Base-by-base conservation (phyloP, 2,329 filamentous ascomycete species). In the Xylariales sp. region DNA sequence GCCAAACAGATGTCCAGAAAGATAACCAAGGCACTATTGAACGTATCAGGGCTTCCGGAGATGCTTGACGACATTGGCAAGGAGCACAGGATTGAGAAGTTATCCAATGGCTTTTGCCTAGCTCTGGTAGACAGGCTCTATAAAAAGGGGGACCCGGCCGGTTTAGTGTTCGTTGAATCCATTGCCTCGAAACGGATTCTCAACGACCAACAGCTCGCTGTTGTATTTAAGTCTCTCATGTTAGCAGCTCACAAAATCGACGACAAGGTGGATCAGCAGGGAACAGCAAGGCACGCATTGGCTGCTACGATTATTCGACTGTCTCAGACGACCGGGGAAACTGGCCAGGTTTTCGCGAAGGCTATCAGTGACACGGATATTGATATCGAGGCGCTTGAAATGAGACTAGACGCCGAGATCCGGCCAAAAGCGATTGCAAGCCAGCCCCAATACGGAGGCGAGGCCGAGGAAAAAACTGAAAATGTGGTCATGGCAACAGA, bases 371-470 rank as follows among this genome's bases (percentile, higher is more conserved):
- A 84, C 29, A 75, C 80, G 6, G 76, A 82, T 10, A 73, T 88
- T 45, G 84, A 93, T 53, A 76, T 93, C 32, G 79, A 88, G 46
- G 76, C 81, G 35, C 65, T 93, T 14, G 86, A 93, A 63, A 74
- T 87, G 64, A 84, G 80, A 51, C 70, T 94, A 15, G 82, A 87
- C 42, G 78, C 83, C 7, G 77, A 81, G 8, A 78, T 90, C 46
- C 76, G 83, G 29, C 74, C 76, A 6, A 68, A 75, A 32, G 59
- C 71, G 27, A 61, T 78, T 14, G 66, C 73, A n/a, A 68, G 70
- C 38, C 51, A 67, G 2, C 58, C 66, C 18, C 66, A 72, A 35
- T 72, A 75, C 20, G 75, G 80, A 49, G 62, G 67, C 7, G 60
- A 69, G 12, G 78, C 78, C 70, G 65, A 63, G 14, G 70, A 64